Evolutionary conservation across 768 basidiomycete species (phyloP), one percentile per base, ranked within the genome.

Genomic region (Mycena vulgaris): DNA sequence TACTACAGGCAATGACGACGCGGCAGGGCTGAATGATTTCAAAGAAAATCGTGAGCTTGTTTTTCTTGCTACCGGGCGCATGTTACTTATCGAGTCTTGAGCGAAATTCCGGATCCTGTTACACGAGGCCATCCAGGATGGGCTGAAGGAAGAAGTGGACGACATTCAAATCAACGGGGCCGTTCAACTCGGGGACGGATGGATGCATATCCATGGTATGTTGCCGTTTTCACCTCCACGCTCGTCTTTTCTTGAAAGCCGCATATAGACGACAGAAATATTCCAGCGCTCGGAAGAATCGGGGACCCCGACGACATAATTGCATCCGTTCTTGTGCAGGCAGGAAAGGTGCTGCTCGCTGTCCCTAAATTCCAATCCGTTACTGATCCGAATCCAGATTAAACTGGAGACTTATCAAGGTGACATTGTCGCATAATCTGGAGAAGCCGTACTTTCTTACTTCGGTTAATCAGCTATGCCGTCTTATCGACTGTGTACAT

Each of bases 241-340:
- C 37, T 72, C 40, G 14, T 51, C 58, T 74, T 48, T 59, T 33
- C 33, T 42, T 9, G 39, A 23, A 9, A 40, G n/a, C 19, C 40
- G 19, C 21, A 16, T 48, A n/a, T 31, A 95, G 94, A 95, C 76
- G 83, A 85, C 53, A 87, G 94, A 47, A 95, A 95, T 65, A 75
- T 93, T 8, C 95, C 94, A 1, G 87, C 93, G 16, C 78, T 93
- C 10, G 91, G 90, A 0, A 85, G 94, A 51, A 91, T 95, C 58
- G 93, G 93, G 17, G 92, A 94, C 75, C 91, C 93, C 2, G 94
- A 95, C 74, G 95, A 95, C 78, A 95, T 95, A 68, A 85, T 95
- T 52, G 94, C 86, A 3, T 87, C 92, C 2, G 93, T 95, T 14
- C 83, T 91, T 9, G 93, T 95, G 6, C 83, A 91, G 68, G 85